phyloP scores from a whole-genome alignment of 371 early-diverging fungal genomes.

The Paraphysoderma sedebokerense region DNA sequence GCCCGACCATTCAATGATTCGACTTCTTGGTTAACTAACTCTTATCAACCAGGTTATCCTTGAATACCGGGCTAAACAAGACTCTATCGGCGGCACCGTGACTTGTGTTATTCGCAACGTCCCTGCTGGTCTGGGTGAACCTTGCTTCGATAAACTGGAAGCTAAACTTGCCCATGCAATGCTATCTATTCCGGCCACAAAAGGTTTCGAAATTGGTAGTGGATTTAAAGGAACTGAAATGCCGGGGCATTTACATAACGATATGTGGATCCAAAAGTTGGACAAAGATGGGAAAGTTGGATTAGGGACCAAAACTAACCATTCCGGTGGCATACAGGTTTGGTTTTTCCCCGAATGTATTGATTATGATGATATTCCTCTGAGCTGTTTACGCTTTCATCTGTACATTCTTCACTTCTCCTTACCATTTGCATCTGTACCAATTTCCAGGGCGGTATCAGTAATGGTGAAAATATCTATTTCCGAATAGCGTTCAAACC shows the following conservation, averaged over 20 bases:
- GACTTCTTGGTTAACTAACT: not conserved
- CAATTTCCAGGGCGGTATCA: constrained; percentile 72
- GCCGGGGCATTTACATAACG: constrained; percentile 82
- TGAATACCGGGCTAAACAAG: constrained; percentile 51
- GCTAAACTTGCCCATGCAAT: constrained; percentile 96
- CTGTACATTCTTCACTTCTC: no score
- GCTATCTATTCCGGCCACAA: constrained; percentile 95
- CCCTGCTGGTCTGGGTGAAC: constrained; percentile 91
- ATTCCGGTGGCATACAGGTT: constrained; percentile 85
- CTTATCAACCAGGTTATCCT: constrained; percentile 36
- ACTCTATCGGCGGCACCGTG: constrained; percentile 92
- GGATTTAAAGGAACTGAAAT: constrained; percentile 79
- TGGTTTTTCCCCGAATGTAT: no score
- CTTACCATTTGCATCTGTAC: not conserved
- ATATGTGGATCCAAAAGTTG: constrained; percentile 44
- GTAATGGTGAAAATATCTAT: constrained; percentile 88
- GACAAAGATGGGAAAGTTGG: constrained; percentile 25
- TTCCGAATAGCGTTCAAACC: constrained; percentile 96
- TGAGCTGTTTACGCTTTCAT: no score
- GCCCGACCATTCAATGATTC: not conserved
- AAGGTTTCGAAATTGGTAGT: constrained; percentile 91
- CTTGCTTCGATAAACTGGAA: constrained; percentile 93
- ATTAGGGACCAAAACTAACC: constrained; percentile 73
- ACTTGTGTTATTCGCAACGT: constrained; percentile 91
- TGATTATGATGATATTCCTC: no score